phyloP scores from a whole-genome alignment of 495 filamentous ascomycete genomes.

The Aspergillus baeticus region DNA sequence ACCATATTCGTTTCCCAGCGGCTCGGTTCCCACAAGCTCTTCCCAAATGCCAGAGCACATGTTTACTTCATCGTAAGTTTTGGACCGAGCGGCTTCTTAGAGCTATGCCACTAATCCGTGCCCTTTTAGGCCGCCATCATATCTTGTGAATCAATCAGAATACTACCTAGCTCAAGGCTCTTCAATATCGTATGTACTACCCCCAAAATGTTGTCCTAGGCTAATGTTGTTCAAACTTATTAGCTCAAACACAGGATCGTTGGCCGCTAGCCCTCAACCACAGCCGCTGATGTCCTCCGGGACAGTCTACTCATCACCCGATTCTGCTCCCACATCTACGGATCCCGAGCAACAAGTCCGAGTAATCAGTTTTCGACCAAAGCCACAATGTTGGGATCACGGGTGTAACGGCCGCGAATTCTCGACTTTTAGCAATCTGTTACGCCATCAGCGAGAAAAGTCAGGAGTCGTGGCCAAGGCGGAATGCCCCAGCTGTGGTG shows the following conservation, averaged over 20 bases:
- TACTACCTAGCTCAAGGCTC: constrained; percentile 29
- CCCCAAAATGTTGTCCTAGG: background rate
- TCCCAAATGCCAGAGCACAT: constrained; percentile 20
- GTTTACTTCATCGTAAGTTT: constrained; percentile 20
- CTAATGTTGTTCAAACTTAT: constrained; percentile 1
- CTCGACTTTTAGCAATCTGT: constrained; percentile 91
- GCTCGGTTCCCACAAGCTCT: constrained; percentile 19
- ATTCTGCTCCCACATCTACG: constrained; percentile 27
- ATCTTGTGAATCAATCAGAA: constrained; percentile 28
- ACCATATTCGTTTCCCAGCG: constrained; percentile 24
- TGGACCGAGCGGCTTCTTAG: too few relatives aligned
- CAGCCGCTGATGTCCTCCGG: constrained; percentile 28
- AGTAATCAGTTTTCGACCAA: constrained; percentile 72
- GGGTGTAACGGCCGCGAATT: constrained; percentile 93
- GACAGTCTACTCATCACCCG: constrained; percentile 32
- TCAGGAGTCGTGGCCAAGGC: constrained; percentile 85
- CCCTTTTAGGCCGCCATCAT: constrained; percentile 18
- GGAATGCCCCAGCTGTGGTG: constrained; percentile 81
- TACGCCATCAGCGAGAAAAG: constrained; percentile 91
- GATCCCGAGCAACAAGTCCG: constrained; percentile 56
- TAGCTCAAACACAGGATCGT: constrained; percentile 24
- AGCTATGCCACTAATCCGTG: constrained; percentile 1
- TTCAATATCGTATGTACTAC: constrained; percentile 24
- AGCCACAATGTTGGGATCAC: constrained; percentile 94
- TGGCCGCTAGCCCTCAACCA: constrained; percentile 30